Evolutionary conservation across 2,329 filamentous ascomycete species (phyloP).

Genomic region (Fusarium redolens): DNA sequence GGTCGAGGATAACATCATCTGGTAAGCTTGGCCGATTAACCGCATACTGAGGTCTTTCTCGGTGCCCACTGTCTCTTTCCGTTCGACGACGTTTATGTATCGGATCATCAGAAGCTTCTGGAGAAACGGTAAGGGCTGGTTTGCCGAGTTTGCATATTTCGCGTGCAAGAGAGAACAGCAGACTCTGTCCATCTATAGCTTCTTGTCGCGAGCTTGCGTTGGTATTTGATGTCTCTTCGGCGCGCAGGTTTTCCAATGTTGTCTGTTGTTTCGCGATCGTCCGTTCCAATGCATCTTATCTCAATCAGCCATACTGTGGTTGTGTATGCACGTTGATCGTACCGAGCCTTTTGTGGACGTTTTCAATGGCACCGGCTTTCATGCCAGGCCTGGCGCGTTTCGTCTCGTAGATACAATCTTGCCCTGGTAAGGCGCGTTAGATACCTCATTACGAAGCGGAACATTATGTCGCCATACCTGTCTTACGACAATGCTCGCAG

Average conservation of each 20-base stretch:
- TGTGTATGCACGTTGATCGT: neutral
- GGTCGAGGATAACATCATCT: conserved; percentile 9
- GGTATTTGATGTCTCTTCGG: neutral
- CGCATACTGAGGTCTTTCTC: neutral
- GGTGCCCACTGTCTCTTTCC: neutral
- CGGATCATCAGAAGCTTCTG: neutral
- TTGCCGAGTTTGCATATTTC: conserved; percentile 17
- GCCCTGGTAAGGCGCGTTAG: neutral
- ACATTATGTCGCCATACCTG: neutral
- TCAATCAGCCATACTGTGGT: neutral
- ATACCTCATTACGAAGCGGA: rapidly evolving
- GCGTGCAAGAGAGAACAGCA: conserved; percentile 20
- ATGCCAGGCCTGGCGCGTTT: conserved; percentile 52
- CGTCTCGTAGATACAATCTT: conserved; percentile 20
- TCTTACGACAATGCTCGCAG: conserved; percentile 28
- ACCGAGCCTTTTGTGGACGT: conserved; percentile 48
- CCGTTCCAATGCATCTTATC: conserved; percentile 22
- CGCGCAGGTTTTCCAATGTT: conserved; percentile 1
- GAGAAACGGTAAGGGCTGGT: neutral
- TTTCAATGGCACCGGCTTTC: conserved; percentile 52
- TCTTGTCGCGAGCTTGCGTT: neutral
- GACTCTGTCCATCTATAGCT: neutral
- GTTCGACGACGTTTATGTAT: conserved; percentile 17
- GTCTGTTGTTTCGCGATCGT: conserved; percentile 28
- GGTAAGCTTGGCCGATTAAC: conserved; percentile 2